Conservation (phyloP, 805 yeast species). For the Maudiozyma serrabonitensis region DNA sequence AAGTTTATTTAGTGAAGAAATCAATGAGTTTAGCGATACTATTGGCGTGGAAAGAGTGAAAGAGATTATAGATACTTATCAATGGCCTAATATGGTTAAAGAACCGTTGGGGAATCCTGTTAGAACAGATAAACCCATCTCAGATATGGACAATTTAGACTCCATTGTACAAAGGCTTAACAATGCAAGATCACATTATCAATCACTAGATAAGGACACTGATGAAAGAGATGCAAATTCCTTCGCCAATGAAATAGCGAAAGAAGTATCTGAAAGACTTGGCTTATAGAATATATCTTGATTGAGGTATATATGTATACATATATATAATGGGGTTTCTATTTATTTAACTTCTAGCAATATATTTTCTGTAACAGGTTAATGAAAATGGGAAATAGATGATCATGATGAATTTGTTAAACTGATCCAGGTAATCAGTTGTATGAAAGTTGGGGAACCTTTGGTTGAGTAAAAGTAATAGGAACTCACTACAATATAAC, state of each 20-base stretch:
- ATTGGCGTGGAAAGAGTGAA: slow-evolving; percentile 35
- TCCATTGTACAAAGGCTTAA: slow-evolving; percentile 12
- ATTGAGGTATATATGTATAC: background rate
- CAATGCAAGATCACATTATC: slow-evolving; percentile 13
- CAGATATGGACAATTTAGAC: background rate
- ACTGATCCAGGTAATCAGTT: slow-evolving; percentile 13
- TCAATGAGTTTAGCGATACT: slow-evolving; percentile 36
- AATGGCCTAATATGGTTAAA: slow-evolving; percentile 31
- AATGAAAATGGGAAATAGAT: slow-evolving; percentile 22
- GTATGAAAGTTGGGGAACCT: slow-evolving; percentile 21
- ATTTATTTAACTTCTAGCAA: background rate
- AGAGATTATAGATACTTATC: slow-evolving; percentile 41
- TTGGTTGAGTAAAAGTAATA: slow-evolving; percentile 20
- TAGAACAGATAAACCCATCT: no score
- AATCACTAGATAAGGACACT: slow-evolving; percentile 3
- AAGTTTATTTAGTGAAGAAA: slow-evolving; percentile 7
- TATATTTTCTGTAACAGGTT: slow-evolving; percentile 12
- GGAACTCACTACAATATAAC: slow-evolving; percentile 25
- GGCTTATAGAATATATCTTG: slow-evolving; percentile 1
- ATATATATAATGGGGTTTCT: background rate
- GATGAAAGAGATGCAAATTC: slow-evolving; percentile 9
- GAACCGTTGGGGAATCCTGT: background rate
- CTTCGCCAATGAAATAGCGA: slow-evolving; percentile 18
- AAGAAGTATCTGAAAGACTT: slow-evolving; percentile 9
- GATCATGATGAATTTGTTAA: slow-evolving; percentile 20